Evolutionary conservation across 2,329 filamentous ascomycete genomes (phyloP).

Genomic region (Tolypocladium pustulatum): DNA sequence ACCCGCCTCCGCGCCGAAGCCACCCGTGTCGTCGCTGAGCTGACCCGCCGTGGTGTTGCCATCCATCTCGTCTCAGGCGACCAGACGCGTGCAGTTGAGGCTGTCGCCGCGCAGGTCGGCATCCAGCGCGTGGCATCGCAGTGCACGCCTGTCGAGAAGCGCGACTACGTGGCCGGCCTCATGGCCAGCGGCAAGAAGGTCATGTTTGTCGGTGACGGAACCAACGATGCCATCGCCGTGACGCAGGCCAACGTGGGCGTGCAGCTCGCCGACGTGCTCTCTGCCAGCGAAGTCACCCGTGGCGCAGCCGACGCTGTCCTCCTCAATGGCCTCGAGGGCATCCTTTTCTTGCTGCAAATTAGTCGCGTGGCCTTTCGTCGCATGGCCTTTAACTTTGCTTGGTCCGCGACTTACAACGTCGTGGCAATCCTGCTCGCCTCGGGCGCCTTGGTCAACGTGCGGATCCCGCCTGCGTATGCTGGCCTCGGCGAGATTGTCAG

Average conservation of each 20-base stretch:
- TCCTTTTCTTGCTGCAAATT: conserved; percentile 41
- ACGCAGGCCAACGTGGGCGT: conserved; percentile 50
- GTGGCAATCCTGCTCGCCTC: conserved; percentile 49
- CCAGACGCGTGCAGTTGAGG: conserved; percentile 33
- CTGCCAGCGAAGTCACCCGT: conserved; percentile 40
- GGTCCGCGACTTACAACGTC: conserved; percentile 52
- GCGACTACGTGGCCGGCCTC: conserved; percentile 35
- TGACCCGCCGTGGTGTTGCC: conserved; percentile 34
- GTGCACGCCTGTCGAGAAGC: conserved; percentile 43
- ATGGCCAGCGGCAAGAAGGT: conserved; percentile 22
- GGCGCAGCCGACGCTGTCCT: conserved; percentile 48
- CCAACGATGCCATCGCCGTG: conserved; percentile 53
- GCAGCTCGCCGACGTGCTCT: conserved; percentile 36
- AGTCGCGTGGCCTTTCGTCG: conserved; percentile 23
- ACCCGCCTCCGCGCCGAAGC: conserved; percentile 27
- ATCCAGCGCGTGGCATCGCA: conserved; percentile 30
- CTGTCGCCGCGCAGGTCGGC: conserved; percentile 32
- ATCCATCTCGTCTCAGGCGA: conserved; percentile 50
- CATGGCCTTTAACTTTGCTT: conserved; percentile 51
- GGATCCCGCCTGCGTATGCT: conserved; percentile 39
- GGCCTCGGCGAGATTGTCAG: conserved; percentile 57
- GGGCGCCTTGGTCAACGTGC: conserved; percentile 43
- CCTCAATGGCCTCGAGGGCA: conserved; percentile 37
- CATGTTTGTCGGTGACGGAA: conserved; percentile 54
- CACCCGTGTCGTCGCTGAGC: conserved; percentile 27